Evolutionary conservation across 2,329 filamentous ascomycete genomes (phyloP).

Genomic region (Calonectria multiphialidica): DNA sequence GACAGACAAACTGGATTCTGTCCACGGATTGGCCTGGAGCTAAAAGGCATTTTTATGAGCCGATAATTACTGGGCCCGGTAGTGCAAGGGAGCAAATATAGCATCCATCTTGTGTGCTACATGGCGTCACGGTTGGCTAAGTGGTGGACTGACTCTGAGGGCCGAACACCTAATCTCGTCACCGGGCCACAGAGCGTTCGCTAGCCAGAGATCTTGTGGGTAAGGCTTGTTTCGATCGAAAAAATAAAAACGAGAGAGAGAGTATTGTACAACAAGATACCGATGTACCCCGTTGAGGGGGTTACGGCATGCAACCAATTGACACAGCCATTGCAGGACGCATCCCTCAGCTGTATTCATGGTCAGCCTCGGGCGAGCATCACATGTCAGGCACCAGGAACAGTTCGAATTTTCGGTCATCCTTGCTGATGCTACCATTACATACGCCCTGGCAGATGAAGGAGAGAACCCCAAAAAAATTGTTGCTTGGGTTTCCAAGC

Average conservation of each 20-base stretch:
- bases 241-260: too few relatives aligned
- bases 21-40: not conserved
- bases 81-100: conserved; percentile 23
- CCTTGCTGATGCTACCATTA: conserved; percentile 2
- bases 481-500: not conserved
- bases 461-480: not conserved
- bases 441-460: conserved; percentile 17
- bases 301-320: not conserved
- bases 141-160: not conserved
- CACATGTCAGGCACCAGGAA: conserved; percentile 26
- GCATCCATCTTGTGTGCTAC: conserved; percentile 10
- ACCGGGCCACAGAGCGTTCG: not conserved
- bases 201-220: not conserved
- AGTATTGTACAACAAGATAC: not conserved
- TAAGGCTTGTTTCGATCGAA: not conserved
- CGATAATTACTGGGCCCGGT: conserved; percentile 28
- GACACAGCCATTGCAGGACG: not conserved
- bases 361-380: conserved; percentile 11
- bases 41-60: conserved; percentile 9
- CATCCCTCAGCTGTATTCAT: not conserved
- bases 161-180: not conserved
- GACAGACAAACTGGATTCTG: conserved; percentile 7
- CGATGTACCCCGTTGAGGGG: not conserved
- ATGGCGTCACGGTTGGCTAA: conserved; percentile 23
- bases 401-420: not conserved